Evolutionary conservation across 192 early-diverging fungal species (phyloP).

Genomic region (Mortierella claussenii): DNA sequence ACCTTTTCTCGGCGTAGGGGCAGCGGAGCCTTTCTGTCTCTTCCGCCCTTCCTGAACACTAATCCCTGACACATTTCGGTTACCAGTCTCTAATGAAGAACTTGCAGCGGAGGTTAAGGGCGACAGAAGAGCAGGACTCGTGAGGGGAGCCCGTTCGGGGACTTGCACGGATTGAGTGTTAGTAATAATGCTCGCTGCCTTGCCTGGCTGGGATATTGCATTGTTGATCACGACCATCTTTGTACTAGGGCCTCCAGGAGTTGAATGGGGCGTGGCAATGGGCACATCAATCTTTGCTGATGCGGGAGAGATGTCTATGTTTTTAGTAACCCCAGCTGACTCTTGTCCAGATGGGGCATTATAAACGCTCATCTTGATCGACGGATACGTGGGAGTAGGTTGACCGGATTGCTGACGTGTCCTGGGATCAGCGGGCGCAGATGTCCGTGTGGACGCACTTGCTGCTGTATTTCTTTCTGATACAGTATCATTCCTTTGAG

Average conservation of each 20-base stretch:
- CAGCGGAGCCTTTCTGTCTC: background rate
- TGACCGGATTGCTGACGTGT: background rate
- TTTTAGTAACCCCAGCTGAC: background rate
- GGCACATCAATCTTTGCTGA: background rate
- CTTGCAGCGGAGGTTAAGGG: background rate
- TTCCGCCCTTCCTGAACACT: conserved; percentile 10
- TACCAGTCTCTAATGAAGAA: background rate
- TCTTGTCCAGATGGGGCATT: background rate
- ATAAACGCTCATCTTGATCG: background rate
- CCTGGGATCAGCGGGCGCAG: background rate
- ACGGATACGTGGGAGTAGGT: background rate
- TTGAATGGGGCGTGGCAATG: no score
- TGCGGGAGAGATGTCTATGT: background rate
- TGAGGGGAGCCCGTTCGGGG: background rate
- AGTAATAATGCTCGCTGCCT: background rate
- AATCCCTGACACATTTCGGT: background rate
- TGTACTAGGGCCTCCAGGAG: no score
- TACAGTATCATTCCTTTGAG: no score
- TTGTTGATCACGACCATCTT: background rate
- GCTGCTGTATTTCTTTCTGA: no score
- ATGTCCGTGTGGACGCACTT: no score
- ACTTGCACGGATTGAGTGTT: background rate
- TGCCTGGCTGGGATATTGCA: background rate
- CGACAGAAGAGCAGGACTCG: background rate
- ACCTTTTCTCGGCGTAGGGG: background rate